A percentile compares a stretch with the other conserved stretches of the same genome.
phyloP scores from a whole-genome alignment of 2,329 filamentous ascomycete species.

The Aspergillus hiratsukae region DNA sequence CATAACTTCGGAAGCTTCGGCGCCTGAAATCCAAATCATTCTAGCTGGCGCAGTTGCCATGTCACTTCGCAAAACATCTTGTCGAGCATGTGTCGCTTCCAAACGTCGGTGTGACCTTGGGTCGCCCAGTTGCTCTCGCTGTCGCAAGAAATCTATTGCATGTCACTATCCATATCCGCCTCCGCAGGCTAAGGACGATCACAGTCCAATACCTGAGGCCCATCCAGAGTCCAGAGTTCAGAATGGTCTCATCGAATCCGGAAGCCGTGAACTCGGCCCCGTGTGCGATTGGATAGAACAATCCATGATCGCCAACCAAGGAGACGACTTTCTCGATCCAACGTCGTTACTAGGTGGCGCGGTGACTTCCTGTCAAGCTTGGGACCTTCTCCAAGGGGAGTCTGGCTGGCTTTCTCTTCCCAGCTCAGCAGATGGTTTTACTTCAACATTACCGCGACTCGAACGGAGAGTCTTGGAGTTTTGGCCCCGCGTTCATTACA shows the following conservation, averaged over 20 bases:
- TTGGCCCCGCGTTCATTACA: constrained; percentile 3
- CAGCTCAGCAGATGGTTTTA: neutral
- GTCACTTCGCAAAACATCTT: constrained; percentile 5
- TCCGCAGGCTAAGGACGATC: neutral
- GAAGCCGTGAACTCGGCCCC: too few species aligned
- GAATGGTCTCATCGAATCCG: too few species aligned
- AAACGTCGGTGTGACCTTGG: constrained; percentile 3
- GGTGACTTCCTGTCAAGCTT: neutral
- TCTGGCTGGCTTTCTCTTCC: neutral
- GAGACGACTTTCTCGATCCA: neutral
- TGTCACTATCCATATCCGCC: constrained; percentile 7
- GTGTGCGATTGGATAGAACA: neutral
- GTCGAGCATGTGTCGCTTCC: constrained; percentile 1
- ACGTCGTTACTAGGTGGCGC: neutral
- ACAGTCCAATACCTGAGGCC: neutral
- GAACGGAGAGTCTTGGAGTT: constrained; percentile 4
- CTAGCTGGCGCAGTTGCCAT: neutral
- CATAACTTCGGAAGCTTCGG: neutral
- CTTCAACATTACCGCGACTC: neutral
- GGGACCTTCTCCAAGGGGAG: neutral
- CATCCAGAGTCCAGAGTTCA: neutral
- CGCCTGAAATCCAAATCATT: neutral
- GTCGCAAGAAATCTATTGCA: neutral
- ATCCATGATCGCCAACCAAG: neutral
- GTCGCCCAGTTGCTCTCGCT: constrained; percentile 1